Evolutionary conservation across 2,329 filamentous ascomycete genomes (phyloP).

Genomic region (Lachnellula occidentalis): DNA sequence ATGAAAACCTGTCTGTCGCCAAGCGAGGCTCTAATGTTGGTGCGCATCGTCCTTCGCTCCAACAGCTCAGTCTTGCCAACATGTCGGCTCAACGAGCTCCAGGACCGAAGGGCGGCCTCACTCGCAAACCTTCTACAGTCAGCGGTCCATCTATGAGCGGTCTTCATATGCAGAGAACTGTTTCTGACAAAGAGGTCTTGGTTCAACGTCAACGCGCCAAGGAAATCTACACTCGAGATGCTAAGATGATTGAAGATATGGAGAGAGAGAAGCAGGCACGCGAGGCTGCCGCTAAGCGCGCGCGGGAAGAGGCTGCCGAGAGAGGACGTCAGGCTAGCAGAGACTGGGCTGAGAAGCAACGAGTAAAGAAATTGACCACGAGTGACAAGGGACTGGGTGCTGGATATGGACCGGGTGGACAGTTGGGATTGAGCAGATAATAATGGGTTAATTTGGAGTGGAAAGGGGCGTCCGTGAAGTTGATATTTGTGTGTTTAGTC

Average conservation of each 20-base stretch:
- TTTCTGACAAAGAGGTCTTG: conserved; percentile 46
- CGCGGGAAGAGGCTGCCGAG: conserved; percentile 56
- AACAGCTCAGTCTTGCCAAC: conserved; percentile 30
- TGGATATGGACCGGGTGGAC: conserved; percentile 25
- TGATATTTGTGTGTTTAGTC: not conserved
- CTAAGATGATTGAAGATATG: conserved; percentile 40
- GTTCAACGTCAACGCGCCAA: conserved; percentile 48
- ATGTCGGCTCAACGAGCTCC: conserved; percentile 25
- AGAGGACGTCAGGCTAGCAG: conserved; percentile 52
- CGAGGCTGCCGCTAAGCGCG: conserved; percentile 47
- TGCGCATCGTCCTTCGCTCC: conserved; percentile 32
- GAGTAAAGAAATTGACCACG: conserved; percentile 22
- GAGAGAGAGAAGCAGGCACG: conserved; percentile 50
- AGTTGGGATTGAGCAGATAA: conserved; percentile 18
- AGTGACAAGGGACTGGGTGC: conserved; percentile 21
- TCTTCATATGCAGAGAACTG: conserved; percentile 35
- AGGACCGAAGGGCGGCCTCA: conserved; percentile 12
- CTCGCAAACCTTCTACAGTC: conserved; percentile 21
- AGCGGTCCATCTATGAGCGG: conserved; percentile 23
- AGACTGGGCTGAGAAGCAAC: conserved; percentile 57
- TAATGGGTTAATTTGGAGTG: not conserved
- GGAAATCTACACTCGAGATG: conserved; percentile 50
- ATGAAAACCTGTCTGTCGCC: conserved; percentile 18
- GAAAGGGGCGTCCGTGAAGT: not conserved
- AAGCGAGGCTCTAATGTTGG: conserved; percentile 29